A percentile compares a stretch with the other conserved stretches of the same genome.
These are phyloP conservation scores for Santalum album DNA, from an alignment of 164 flowering plant genomes.

Conservation along the genomic window DNA sequence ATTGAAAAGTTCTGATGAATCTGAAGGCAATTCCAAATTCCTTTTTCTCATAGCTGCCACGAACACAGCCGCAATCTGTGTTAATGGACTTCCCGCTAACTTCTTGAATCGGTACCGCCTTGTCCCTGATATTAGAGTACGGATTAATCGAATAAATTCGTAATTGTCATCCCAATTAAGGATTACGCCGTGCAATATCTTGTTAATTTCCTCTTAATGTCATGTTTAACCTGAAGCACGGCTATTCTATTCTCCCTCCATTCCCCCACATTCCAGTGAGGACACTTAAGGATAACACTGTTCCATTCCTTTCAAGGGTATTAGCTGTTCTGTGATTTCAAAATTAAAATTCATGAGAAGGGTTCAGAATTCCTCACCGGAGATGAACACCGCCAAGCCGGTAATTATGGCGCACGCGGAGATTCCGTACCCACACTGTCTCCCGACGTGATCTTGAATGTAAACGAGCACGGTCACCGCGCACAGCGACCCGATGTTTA, in stretches of 20 bases:
- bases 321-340: too few relatives aligned
- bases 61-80: slow-evolving; percentile 62
- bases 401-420: slow-evolving; percentile 53
- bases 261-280: too few relatives aligned
- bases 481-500: slow-evolving; percentile 63
- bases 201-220: too few relatives aligned
- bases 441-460: slow-evolving; percentile 75
- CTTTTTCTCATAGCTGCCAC: slow-evolving; percentile 72
- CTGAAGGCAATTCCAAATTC: slow-evolving; percentile 50
- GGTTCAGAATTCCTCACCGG: slow-evolving; percentile 1
- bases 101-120: slow-evolving; percentile 79
- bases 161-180: too few relatives aligned
- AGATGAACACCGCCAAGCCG: slow-evolving; percentile 45
- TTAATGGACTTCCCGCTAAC: slow-evolving; percentile 76
- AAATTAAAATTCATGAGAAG: too few relatives aligned
- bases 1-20: slow-evolving; percentile 36
- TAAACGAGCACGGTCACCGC: slow-evolving; percentile 87
- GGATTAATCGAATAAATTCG: too few relatives aligned
- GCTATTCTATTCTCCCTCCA: too few relatives aligned
- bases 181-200: too few relatives aligned
- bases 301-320: too few relatives aligned
- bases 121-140: slow-evolving; percentile 38
- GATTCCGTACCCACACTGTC: slow-evolving; percentile 82
- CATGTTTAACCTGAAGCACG: too few relatives aligned
- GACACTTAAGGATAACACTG: too few relatives aligned